Base-by-base conservation (phyloP, 345 rosid species). In the Orychophragmus violaceus region DNA sequence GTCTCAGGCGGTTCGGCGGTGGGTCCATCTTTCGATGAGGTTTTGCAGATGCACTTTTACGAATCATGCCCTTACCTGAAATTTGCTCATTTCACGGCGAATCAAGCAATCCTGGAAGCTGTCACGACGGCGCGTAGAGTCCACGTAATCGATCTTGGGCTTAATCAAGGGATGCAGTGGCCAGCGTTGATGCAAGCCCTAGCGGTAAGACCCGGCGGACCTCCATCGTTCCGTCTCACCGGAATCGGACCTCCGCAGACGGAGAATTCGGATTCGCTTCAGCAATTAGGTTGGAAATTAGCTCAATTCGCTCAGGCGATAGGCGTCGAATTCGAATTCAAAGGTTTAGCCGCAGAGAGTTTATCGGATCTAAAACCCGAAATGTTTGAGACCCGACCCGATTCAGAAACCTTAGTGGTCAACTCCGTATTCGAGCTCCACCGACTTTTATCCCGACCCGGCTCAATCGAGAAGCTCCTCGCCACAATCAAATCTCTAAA, bases 141-240 rank as follows among this genome's bases (percentile, higher is more conserved):
- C 36, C 98, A 92, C 87, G 93, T 92, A 8, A 79, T 92, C 9
- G 96, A 92, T 66, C 74, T 92, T 64, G 86, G 85, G 74, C 71
- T 92, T 66, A 89, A 82, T 83, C 96, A 92, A 73, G 98, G 98
- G 59, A 62, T 89, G 58, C 96, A 92, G 66, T 92, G 98, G 98
- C 96, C 96, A 30, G 93, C 96, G n/a, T 76, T 92, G 16, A 89
- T 91, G 66, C 98, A 91, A 64, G 98, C 98, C 3, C 67, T 92
- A 23, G 98, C 98, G 10, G 70, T 89, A 7, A 86, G 96, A 44
- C 78, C 89, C 6, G 88, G 92, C 13, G 96, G 96, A 3, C 98
- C 98, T 5, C 98, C 96, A 7, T 33, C 67, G 5, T 79, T 92
- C 27, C 84, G 96, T 32, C 71, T 92, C 50, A 92, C 98, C 12